Conservation (phyloP, 306 rosid species). For the Fagus crenata region DNA sequence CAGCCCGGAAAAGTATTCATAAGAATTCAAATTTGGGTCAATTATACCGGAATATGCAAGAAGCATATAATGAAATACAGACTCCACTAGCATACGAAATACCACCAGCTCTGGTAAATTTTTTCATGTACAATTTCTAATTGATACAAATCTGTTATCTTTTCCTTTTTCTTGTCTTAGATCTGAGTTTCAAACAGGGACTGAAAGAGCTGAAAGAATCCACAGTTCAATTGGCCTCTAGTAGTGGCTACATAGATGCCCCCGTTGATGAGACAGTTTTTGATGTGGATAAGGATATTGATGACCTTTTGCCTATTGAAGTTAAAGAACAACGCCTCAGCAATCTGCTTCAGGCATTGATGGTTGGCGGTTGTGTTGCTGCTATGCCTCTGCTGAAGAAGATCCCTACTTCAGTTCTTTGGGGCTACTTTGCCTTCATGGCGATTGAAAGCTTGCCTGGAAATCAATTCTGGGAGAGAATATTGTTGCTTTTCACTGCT, state of each 20-base stretch:
- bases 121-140: constrained; percentile 16
- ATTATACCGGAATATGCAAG: constrained; percentile 76
- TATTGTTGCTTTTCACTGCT: constrained; percentile 86
- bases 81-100: constrained; percentile 84
- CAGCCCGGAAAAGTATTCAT: constrained; percentile 72
- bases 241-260: constrained; percentile 80
- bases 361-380: constrained; percentile 80
- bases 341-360: constrained; percentile 79
- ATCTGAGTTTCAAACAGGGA: constrained; percentile 51
- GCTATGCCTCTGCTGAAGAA: constrained; percentile 94
- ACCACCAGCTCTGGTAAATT: constrained; percentile 74
- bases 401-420: constrained; percentile 92
- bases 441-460: constrained; percentile 98
- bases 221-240: constrained; percentile 70
- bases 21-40: constrained; percentile 74
- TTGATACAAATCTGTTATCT: constrained; percentile 17
- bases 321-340: constrained; percentile 95
- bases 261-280: constrained; percentile 84
- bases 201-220: constrained; percentile 83
- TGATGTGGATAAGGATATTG: constrained; percentile 83
- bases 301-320: constrained; percentile 89
- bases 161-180: constrained; percentile 20
- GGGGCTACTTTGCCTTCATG: constrained; percentile 99
- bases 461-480: constrained; percentile 97
- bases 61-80: constrained; percentile 84